These are phyloP conservation scores for Kitagawia praeruptora DNA, from an alignment of 129 eudicot genomes.

Conservation along the genomic window DNA sequence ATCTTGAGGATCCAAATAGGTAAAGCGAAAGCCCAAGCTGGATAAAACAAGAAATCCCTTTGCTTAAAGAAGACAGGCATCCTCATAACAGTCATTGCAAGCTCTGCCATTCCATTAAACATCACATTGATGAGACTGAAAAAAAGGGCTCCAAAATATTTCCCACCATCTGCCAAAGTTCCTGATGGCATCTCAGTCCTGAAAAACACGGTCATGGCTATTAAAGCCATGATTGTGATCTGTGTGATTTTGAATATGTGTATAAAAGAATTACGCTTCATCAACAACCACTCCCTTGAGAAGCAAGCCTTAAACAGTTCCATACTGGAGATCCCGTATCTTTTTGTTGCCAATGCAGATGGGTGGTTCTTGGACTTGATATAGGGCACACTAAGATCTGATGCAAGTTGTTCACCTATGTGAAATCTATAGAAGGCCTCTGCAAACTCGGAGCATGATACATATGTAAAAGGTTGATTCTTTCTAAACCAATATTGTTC, in stretches of 20 bases:
- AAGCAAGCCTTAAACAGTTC: conserved; percentile 28
- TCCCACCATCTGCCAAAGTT: conserved; percentile 54
- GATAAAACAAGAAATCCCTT: conserved; percentile 68
- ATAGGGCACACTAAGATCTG: conserved; percentile 40
- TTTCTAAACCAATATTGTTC: conserved; percentile 66
- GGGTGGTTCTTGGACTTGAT: conserved; percentile 37
- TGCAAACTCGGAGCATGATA: conserved; percentile 40
- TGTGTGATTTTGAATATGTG: conserved; percentile 62
- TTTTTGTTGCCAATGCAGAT: conserved; percentile 55
- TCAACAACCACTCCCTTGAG: no score
- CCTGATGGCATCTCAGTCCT: conserved; percentile 61
- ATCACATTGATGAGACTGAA: conserved; percentile 67
- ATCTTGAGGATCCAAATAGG: conserved; percentile 61
- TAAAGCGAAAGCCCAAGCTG: conserved; percentile 74
- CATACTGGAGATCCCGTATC: conserved; percentile 50
- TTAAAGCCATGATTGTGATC: conserved; percentile 52
- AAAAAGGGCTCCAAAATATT: conserved; percentile 64
- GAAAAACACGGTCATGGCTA: conserved; percentile 54
- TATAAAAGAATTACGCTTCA: conserved; percentile 25
- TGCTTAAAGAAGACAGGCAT: conserved; percentile 68
- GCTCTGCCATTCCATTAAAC: conserved; percentile 69
- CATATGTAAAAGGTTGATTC: conserved; percentile 44
- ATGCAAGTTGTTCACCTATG: conserved; percentile 36
- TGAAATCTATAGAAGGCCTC: conserved; percentile 35
- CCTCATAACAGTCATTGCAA: conserved; percentile 55